Conservation (phyloP, 179 eudicot species). For the Silene coronaria region DNA sequence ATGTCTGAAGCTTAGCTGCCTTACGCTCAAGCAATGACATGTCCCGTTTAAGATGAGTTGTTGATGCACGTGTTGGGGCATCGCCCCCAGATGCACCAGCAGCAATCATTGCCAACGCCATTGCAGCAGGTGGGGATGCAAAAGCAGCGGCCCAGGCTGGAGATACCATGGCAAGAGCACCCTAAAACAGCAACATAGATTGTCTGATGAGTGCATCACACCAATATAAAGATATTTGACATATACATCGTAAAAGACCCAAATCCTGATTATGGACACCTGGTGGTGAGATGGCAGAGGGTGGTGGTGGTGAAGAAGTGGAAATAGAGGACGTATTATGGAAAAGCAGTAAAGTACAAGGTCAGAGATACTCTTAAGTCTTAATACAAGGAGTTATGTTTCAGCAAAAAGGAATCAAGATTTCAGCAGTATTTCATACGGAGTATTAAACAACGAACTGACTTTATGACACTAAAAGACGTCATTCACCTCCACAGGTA, state of each 20-base stretch:
- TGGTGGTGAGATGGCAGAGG: neutral
- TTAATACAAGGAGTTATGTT: no score
- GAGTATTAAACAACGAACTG: neutral
- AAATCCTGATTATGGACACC: neutral
- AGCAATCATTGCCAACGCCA: conserved; percentile 99
- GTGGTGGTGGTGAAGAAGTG: neutral
- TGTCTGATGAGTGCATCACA: conserved; percentile 13
- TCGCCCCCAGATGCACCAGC: conserved; percentile 99
- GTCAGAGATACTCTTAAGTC: no score
- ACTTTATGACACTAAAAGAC: neutral
- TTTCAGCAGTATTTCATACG: neutral
- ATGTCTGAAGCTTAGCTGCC: conserved; percentile 65
- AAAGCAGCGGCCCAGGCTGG: conserved; percentile 99
- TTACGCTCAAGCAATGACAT: conserved; percentile 80
- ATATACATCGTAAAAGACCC: neutral
- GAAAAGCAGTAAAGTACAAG: no score
- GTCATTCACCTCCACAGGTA: conserved; percentile 71
- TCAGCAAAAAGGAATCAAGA: no score
- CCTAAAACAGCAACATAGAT: conserved; percentile 39
- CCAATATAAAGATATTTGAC: conserved; percentile 3
- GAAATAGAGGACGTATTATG: neutral
- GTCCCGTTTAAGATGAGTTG: conserved; percentile 72
- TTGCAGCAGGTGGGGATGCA: conserved; percentile 98
- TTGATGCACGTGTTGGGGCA: conserved; percentile 54
- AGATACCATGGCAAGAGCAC: conserved; percentile 96